Base-by-base conservation (phyloP, 768 basidiomycete species). In the Suillus spraguei region DNA sequence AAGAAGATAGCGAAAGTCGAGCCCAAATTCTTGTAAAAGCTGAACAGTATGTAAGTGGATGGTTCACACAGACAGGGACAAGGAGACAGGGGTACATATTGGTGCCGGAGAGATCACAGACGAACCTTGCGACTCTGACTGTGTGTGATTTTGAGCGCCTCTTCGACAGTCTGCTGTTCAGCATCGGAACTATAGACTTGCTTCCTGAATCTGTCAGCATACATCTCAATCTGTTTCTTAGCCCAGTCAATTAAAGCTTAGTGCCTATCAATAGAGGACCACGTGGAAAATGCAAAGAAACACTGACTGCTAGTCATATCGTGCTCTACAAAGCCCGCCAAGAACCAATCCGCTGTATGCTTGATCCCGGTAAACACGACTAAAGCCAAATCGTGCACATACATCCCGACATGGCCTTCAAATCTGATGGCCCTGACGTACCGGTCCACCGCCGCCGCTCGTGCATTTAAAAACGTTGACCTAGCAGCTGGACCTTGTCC, bases 321-420 rank as follows among this genome's bases (percentile, higher is more conserved):
- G 72, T 97, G 95, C 76, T 98, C 97, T 75, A 90, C 92, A 77
- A 97, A 99, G 62, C 94, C 95, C 1, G 91, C 89, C 68, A 98
- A 80, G 76, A 94, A 99, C 97, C 97, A 99, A 77, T 99, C 97
- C 16, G 94, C 94, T 1, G 96, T 97, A 71, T 99, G 94, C 73
- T 97, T 96, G 73, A 99, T 91, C 1, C 93, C 89, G 0, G 95
- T 97, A 70, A 99, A 99, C 63, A 90, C 87, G 0, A 99, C 92
- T 47, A 95, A 82, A 3, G 94, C 87, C 39, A 99, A 80, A 70
- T 98, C 94, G 39, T 87, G 89, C 55, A 99, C 84, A 70, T 97
- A 99, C 56, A 89, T 82, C 3, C 84, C 85, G 39, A 96, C 87
- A 69, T 95, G 87, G 3, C 97, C 96, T 67, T 97, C 94, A 67